Evolutionary conservation across 1,284 basidiomycete species (phyloP).

Genomic region (Inonotus obliquus): DNA sequence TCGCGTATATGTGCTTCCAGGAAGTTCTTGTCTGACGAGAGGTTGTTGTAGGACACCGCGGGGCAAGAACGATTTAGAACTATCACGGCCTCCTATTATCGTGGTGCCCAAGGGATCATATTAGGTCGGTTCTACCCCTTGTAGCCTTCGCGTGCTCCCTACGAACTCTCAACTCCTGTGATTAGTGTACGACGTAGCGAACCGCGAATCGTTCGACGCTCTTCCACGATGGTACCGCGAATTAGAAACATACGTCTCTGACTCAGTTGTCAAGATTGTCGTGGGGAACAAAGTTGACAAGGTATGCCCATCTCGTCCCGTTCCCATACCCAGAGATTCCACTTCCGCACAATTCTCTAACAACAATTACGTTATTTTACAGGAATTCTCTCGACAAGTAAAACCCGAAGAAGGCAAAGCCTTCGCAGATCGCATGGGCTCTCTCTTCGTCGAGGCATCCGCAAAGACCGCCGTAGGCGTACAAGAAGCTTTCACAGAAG

Average conservation of each 20-base stretch:
- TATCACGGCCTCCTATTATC: conserved; percentile 88
- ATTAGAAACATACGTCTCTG: conserved; percentile 88
- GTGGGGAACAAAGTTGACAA: conserved; percentile 97
- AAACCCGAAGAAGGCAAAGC: conserved; percentile 71
- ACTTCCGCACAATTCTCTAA: not conserved
- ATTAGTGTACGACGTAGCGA: conserved; percentile 91
- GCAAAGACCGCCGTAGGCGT: conserved; percentile 87
- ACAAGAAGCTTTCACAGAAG: conserved; percentile 73
- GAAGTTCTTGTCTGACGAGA: not conserved
- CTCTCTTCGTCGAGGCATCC: conserved; percentile 83
- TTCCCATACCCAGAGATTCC: not conserved
- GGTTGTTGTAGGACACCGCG: conserved; percentile 68
- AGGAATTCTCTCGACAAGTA: conserved; percentile 91
- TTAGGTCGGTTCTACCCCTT: conserved; percentile 51
- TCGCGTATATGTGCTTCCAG: not conserved
- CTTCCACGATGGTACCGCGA: conserved; percentile 92
- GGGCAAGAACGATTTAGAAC: conserved; percentile 91
- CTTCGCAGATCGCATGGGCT: conserved; percentile 80
- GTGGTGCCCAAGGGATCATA: conserved; percentile 92
- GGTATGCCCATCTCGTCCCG: conserved; percentile 36
- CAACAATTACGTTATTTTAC: not conserved
- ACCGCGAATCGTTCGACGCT: conserved; percentile 87
- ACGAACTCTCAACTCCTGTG: not conserved
- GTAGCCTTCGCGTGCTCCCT: not conserved
- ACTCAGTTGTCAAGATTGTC: conserved; percentile 89